Percentiles rank a stretch among this genome's conserved stretches.
phyloP scores from a whole-genome alignment of 352 stramenopile genomes.

The Blastocystis sp. region DNA sequence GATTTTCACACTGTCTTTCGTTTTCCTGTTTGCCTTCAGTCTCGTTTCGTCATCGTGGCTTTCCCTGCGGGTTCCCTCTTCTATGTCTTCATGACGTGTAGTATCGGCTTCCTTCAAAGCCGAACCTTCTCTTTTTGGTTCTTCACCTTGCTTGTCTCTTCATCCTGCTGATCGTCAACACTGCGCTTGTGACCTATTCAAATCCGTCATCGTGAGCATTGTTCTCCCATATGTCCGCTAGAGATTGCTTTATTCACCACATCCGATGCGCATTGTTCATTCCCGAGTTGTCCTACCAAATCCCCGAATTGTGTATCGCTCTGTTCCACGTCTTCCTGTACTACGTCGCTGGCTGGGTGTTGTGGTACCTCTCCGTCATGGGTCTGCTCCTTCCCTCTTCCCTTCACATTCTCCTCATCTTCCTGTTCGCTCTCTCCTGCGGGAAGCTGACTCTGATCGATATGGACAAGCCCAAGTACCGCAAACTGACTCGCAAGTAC shows the following conservation, averaged over 20 bases:
- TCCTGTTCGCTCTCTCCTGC: neutral
- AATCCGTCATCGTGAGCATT: neutral
- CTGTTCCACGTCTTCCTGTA: neutral
- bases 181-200: neutral
- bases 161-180: neutral
- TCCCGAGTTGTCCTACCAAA: neutral
- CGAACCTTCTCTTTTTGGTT: neutral
- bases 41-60: neutral
- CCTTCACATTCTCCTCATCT: neutral
- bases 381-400: neutral
- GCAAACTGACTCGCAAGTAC: no score
- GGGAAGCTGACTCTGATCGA: no score
- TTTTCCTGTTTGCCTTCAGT: neutral
- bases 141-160: neutral
- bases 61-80: neutral
- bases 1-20: neutral
- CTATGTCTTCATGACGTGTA: neutral
- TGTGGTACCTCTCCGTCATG: neutral
- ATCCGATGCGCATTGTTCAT: neutral
- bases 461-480: no score
- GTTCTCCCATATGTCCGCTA: neutral
- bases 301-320: neutral
- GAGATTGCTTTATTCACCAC: neutral
- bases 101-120: neutral
- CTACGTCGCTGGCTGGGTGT: neutral